Percentiles rank a stretch among this genome's conserved stretches.
phyloP scores from a whole-genome alignment of 2,329 filamentous ascomycete species.

The Phialocephala sp. region DNA sequence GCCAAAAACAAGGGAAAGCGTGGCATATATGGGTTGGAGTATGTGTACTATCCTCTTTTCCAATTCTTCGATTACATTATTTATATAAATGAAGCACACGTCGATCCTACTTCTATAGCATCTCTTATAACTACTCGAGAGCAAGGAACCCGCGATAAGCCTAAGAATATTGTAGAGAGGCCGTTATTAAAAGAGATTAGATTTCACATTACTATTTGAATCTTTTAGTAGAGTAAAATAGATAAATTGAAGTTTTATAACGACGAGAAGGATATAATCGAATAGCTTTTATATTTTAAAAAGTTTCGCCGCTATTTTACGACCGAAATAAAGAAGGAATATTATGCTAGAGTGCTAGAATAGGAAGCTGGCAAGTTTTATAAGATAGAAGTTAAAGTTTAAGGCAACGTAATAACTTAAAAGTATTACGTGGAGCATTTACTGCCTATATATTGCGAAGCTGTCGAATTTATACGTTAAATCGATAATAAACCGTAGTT shows the following conservation, averaged over 20 bases:
- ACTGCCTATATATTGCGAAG: constrained; percentile 18
- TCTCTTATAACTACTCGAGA: constrained; percentile 11
- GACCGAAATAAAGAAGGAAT: constrained; percentile 13
- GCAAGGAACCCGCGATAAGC: constrained; percentile 11
- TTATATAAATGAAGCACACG: constrained; percentile 22
- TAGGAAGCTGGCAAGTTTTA: constrained; percentile 18
- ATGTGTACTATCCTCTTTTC: background rate
- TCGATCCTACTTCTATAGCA: constrained; percentile 16
- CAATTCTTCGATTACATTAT: constrained; percentile 10
- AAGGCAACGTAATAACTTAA: constrained; percentile 18
- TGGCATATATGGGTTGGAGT: background rate
- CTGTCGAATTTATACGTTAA: constrained; percentile 14
- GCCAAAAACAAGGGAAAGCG: background rate
- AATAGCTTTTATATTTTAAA: constrained; percentile 1
- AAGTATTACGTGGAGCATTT: constrained; percentile 25
- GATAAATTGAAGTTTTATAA: constrained; percentile 26
- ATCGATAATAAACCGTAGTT: too few species aligned
- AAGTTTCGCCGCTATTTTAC: constrained; percentile 13
- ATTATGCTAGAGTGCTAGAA: constrained; percentile 10
- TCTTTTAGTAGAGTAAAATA: constrained; percentile 21
- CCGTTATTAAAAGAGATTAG: background rate
- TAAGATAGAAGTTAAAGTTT: constrained; percentile 13
- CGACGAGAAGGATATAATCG: constrained; percentile 20
- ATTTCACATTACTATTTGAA: constrained; percentile 22
- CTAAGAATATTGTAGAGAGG: constrained; percentile 22